Percentiles rank a stretch among this genome's conserved stretches.
Conservation (phyloP, 2,329 filamentous ascomycete species). For the Alternaria sp. region DNA sequence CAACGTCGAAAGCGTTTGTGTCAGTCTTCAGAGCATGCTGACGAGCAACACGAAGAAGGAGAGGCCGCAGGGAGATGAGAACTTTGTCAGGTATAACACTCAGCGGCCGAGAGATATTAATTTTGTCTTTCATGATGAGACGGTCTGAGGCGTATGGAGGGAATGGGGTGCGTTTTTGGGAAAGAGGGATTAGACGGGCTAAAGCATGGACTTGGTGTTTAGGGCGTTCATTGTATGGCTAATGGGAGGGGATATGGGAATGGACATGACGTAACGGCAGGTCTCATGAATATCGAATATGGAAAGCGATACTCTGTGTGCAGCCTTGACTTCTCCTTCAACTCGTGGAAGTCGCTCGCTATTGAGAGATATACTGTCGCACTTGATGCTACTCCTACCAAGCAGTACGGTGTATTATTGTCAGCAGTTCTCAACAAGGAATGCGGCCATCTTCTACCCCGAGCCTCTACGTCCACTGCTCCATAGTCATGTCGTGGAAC, state of each 20-base stretch:
- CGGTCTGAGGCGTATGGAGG: constrained; percentile 43
- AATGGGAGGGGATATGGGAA: neutral
- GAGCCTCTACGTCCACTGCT: neutral
- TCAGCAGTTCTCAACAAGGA: neutral
- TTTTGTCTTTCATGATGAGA: constrained; percentile 93
- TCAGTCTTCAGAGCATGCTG: constrained; percentile 98
- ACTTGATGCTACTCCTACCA: neutral
- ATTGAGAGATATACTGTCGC: neutral
- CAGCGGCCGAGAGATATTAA: constrained; percentile 85
- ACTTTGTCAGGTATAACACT: constrained; percentile 83
- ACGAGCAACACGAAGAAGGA: constrained; percentile 94
- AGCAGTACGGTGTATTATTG: neutral
- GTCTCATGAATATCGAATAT: neutral
- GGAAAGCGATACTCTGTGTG: neutral
- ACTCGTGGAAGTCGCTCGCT: neutral
- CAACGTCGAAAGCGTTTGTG: constrained; percentile 94
- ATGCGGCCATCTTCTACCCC: neutral
- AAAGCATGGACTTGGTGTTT: neutral
- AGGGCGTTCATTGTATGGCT: neutral
- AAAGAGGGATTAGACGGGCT: neutral
- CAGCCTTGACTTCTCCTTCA: neutral
- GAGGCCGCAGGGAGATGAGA: constrained; percentile 85
- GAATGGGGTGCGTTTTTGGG: neutral
- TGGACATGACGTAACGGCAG: neutral
- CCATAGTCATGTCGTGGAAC: too few relatives aligned